Conservation (phyloP, 2,329 filamentous ascomycete genomes). For the Verticillium nubilum region DNA sequence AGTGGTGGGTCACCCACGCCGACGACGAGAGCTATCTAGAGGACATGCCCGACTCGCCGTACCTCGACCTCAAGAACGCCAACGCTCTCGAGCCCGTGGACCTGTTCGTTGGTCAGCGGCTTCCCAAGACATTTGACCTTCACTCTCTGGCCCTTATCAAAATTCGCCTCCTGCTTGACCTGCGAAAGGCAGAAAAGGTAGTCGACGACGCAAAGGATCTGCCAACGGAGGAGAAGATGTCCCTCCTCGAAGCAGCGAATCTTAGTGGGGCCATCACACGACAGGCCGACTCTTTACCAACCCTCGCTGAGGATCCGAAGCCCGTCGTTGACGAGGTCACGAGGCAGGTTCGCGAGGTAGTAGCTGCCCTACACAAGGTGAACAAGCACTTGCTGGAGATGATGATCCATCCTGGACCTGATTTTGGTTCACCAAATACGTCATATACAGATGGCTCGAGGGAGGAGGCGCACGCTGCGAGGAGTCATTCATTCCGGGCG, state of each 20-base stretch:
- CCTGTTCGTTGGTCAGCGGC: neutral
- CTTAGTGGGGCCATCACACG: neutral
- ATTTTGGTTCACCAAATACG: neutral
- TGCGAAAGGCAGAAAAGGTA: neutral
- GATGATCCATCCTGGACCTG: neutral
- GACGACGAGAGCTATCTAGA: slow-evolving; percentile 14
- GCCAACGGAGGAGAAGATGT: neutral
- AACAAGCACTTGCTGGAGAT: neutral
- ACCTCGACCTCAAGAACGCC: slow-evolving; percentile 14
- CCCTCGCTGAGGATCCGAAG: neutral
- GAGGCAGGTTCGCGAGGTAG: neutral
- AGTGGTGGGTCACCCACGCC: slow-evolving; percentile 20
- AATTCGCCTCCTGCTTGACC: slow-evolving; percentile 18
- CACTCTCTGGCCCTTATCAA: neutral
- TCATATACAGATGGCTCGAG: neutral
- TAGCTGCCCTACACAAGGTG: neutral
- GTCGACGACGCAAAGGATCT: neutral
- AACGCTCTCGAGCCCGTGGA: slow-evolving; percentile 14
- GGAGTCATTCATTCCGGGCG: neutral
- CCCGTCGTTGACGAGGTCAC: neutral
- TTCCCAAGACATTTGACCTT: neutral
- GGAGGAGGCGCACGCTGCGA: neutral
- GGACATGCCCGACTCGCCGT: slow-evolving; percentile 11
- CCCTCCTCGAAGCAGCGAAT: neutral
- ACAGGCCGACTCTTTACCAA: neutral